A percentile compares a stretch with the other conserved stretches of the same genome.
These are phyloP conservation scores for Fabrea salina DNA, from an alignment of 169 alveolate genomes.

Conservation along the genomic window DNA sequence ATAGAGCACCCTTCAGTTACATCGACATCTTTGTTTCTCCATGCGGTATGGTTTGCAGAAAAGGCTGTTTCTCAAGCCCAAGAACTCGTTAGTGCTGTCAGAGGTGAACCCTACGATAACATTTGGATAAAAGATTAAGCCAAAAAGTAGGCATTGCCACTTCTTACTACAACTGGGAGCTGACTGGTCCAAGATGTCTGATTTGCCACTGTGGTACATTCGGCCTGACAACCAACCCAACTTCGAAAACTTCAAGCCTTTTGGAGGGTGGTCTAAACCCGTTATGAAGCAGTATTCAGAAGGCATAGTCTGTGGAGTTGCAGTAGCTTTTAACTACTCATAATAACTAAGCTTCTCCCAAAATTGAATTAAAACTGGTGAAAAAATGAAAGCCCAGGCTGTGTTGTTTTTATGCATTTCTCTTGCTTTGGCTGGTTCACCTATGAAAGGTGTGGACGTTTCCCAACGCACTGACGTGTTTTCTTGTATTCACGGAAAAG, in stretches of 20 bases:
- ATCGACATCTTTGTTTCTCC: constrained; percentile 67
- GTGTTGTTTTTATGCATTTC: neutral
- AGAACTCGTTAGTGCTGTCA: constrained; percentile 2
- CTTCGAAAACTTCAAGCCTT: constrained; percentile 46
- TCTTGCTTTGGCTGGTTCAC: neutral
- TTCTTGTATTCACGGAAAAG: constrained; percentile 45
- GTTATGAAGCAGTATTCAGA: constrained; percentile 56
- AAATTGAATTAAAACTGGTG: neutral
- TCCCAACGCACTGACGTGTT: constrained; percentile 27
- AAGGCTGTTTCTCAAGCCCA: constrained; percentile 1
- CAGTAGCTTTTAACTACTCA: constrained; percentile 42
- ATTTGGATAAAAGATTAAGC: constrained; percentile 54
- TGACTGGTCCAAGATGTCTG: constrained; percentile 36
- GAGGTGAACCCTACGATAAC: constrained; percentile 33
- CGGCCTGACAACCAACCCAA: constrained; percentile 54
- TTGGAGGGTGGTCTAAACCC: constrained; percentile 66
- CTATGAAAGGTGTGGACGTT: neutral
- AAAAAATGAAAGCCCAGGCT: neutral
- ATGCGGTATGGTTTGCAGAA: constrained; percentile 32
- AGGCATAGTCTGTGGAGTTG: constrained; percentile 52
- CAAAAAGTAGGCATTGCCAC: constrained; percentile 50
- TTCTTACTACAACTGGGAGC: constrained; percentile 51
- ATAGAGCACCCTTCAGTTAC: constrained; percentile 48
- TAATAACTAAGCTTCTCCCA: neutral
- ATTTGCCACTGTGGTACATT: constrained; percentile 63